These are phyloP conservation scores for Nidula niveotomentosa DNA, from an alignment of 1,284 basidiomycete genomes.

Conservation along the genomic window DNA sequence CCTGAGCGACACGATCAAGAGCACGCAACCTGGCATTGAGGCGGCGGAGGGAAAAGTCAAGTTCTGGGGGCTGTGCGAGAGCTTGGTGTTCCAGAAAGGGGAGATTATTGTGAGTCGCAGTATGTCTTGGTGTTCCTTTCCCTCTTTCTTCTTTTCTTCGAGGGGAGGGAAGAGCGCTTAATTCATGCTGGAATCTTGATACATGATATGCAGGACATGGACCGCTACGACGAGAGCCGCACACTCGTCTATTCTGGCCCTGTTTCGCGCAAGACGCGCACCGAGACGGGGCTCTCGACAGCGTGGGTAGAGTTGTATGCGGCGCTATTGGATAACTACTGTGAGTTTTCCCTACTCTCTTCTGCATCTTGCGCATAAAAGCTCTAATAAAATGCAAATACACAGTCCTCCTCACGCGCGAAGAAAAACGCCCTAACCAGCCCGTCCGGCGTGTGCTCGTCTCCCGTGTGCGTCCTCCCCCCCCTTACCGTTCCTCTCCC, in stretches of 20 bases:
- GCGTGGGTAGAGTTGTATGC: slow-evolving; percentile 67
- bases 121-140: background rate
- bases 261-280: slow-evolving; percentile 50
- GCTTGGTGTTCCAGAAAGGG: slow-evolving; percentile 67
- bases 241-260: slow-evolving; percentile 66
- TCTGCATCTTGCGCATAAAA: background rate
- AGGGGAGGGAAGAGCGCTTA: no score
- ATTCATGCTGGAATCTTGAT: background rate
- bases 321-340: slow-evolving; percentile 76
- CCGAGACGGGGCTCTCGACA: slow-evolving; percentile 55
- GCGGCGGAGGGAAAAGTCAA: slow-evolving; percentile 84
- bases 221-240: slow-evolving; percentile 71
- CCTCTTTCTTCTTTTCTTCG: background rate
- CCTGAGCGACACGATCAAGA: slow-evolving; percentile 67
- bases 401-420: slow-evolving; percentile 62
- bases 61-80: slow-evolving; percentile 77
- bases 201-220: slow-evolving; percentile 62
- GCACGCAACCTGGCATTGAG: slow-evolving; percentile 81
- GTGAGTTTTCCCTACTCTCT: slow-evolving; percentile 37
- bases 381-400: no score
- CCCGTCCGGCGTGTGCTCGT: slow-evolving; percentile 51
- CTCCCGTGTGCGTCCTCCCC: slow-evolving; percentile 52
- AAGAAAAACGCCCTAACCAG: slow-evolving; percentile 51
- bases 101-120: slow-evolving; percentile 68
- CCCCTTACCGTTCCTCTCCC: background rate